phyloP scores from a whole-genome alignment of 768 basidiomycete genomes.

The Leccinum subgranulosum region DNA sequence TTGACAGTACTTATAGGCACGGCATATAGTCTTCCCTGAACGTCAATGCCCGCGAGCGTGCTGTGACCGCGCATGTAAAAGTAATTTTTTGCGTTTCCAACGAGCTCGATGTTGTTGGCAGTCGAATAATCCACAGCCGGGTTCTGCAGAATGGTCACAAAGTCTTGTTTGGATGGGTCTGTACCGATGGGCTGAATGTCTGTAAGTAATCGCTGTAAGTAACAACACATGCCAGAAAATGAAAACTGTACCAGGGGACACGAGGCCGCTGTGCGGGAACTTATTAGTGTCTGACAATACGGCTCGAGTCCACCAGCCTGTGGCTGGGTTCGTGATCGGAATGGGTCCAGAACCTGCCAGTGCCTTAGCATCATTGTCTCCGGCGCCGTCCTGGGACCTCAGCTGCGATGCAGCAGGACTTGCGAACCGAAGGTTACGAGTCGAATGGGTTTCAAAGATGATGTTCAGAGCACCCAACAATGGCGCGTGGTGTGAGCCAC shows the following conservation, averaged over 20 bases:
- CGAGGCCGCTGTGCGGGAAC: neutral
- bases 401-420: conserved; percentile 4
- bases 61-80: conserved; percentile 11
- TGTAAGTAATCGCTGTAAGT: neutral
- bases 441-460: conserved; percentile 9
- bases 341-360: neutral
- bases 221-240: neutral
- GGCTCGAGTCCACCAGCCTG: conserved; percentile 12
- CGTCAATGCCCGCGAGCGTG: conserved; percentile 6
- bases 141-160: neutral
- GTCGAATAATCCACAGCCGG: conserved; percentile 1
- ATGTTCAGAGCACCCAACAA: conserved; percentile 12
- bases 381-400: neutral
- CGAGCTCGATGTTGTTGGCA: neutral
- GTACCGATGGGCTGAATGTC: conserved; percentile 10
- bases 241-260: neutral
- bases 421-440: conserved; percentile 9
- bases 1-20: neutral
- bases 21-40: conserved; percentile 3
- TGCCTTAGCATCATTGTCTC: neutral
- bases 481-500: neutral
- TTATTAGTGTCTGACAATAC: neutral
- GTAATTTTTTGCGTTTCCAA: conserved; percentile 7
- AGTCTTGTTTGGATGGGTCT: neutral
- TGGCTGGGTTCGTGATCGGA: conserved; percentile 8